Conservation (phyloP, 78 protist species). For the Dictyostelium capitatum region DNA sequence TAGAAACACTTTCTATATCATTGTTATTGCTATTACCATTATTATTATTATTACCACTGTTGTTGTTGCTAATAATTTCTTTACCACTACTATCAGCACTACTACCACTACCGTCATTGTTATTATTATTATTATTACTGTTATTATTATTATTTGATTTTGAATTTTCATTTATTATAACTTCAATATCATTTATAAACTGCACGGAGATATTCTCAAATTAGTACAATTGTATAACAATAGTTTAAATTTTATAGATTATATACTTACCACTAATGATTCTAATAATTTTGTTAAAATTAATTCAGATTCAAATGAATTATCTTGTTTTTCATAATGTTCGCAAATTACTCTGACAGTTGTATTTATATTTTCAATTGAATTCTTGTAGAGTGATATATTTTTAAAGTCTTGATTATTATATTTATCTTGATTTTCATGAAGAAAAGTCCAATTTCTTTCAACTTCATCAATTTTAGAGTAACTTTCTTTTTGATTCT, state of each 20-base stretch:
- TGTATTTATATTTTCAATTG: slow-evolving; percentile 14
- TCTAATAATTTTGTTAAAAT: slow-evolving; percentile 55
- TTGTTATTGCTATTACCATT: background rate
- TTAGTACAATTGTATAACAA: no score
- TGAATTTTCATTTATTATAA: background rate
- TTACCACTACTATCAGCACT: background rate
- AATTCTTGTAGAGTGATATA: background rate
- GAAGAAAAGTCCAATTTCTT: slow-evolving; percentile 73
- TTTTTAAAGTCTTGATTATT: background rate
- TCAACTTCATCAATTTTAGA: slow-evolving; percentile 69
- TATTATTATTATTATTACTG: background rate
- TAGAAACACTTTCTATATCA: background rate
- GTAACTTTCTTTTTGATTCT: slow-evolving; percentile 33
- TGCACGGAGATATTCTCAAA: no score
- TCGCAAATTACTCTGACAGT: slow-evolving; percentile 27
- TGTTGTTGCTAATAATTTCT: background rate
- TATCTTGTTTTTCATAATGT: slow-evolving; percentile 37
- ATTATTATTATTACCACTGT: background rate
- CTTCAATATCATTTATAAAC: slow-evolving; percentile 40
- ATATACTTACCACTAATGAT: slow-evolving; percentile 44
- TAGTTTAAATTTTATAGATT: no score
- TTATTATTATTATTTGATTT: background rate
- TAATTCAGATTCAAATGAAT: slow-evolving; percentile 41
- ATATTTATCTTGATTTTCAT: background rate
- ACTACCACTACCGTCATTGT: background rate